Evolutionary conservation across 768 basidiomycete species (phyloP).

Genomic region (Mycena maculata): DNA sequence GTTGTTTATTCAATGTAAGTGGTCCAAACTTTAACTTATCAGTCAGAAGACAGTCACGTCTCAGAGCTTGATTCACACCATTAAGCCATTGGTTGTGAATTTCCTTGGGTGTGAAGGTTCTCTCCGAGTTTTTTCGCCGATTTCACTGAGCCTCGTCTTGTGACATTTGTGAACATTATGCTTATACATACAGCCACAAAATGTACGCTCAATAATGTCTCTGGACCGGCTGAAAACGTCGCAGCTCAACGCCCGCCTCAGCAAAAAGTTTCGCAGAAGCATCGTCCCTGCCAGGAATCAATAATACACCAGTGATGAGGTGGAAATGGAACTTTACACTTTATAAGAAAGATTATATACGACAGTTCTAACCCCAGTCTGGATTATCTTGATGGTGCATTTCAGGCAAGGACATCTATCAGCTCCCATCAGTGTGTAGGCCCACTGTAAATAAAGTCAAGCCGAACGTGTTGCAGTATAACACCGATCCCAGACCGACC

Average conservation of each 20-base stretch:
- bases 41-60: too few relatives aligned
- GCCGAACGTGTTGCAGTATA: conserved; percentile 98
- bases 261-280: conserved; percentile 82
- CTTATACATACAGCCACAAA: too few relatives aligned
- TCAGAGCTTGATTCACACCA: too few relatives aligned
- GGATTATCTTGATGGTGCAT: conserved; percentile 97
- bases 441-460: neutral
- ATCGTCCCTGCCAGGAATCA: conserved; percentile 69
- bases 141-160: too few relatives aligned
- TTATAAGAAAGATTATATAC: conserved; percentile 96
- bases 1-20: too few relatives aligned
- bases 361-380: conserved; percentile 90
- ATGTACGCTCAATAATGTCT: conserved; percentile 18
- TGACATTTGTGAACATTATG: too few relatives aligned
- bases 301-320: neutral
- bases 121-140: too few relatives aligned
- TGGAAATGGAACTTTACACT: conserved; percentile 71
- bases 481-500: conserved; percentile 81
- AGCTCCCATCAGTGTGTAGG: conserved; percentile 10
- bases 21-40: too few relatives aligned
- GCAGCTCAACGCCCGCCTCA: conserved; percentile 84
- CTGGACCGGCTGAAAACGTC: conserved; percentile 70
- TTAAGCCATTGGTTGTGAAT: too few relatives aligned
- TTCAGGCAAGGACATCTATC: conserved; percentile 95
- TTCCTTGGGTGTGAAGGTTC: too few relatives aligned